Base-by-base conservation (phyloP, 331 rosid species). In the Malus hybrid region DNA sequence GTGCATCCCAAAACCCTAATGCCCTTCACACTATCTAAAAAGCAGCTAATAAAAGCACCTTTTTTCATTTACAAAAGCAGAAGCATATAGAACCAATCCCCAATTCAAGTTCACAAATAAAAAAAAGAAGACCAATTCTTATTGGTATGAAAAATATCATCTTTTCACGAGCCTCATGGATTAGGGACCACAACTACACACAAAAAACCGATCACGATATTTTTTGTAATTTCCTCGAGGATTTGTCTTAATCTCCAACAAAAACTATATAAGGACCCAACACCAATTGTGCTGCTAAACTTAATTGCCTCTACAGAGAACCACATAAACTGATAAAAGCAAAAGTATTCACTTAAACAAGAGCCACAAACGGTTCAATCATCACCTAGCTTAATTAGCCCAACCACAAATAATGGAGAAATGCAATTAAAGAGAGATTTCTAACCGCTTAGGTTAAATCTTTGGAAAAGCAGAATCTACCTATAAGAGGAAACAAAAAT, bases 121-220 rank as follows among this genome's bases (percentile, higher is more conserved):
- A 36, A 85, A 84, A 82, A 80, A 80, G 56, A 62, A 27, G 33
- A 13, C 19, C 72, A 70, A 81, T 81, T 86, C 86, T 72, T 29
- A 78, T 74, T 84, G 90, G 79, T 69, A 79, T 71, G 56, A 68
- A 72, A 72, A 56, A 56, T 77, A 50, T 76, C 80, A 60, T 80
- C 84, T 73, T 33, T 19, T 83, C 79, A 71, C 75, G 68, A 75
- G 75, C 29, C 71, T 27, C 50, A 20, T 68, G 60, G n/a, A 67
- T 67, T 52, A 80, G 84, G 84, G 88, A 89, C 96, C 91, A 88
- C 88, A 76, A 75, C 48, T 71, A 55, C 61, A 29, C 29, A 61
- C 18, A 5, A 10, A 27, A 36, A 73, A 76, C 65, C 65, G 70
- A 73, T 73, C 78, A 72, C 55, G 39, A 77, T 85, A 72, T 82